Evolutionary conservation across 768 basidiomycete genomes (phyloP).

Genomic region (Pleurotus tuoliensis): DNA sequence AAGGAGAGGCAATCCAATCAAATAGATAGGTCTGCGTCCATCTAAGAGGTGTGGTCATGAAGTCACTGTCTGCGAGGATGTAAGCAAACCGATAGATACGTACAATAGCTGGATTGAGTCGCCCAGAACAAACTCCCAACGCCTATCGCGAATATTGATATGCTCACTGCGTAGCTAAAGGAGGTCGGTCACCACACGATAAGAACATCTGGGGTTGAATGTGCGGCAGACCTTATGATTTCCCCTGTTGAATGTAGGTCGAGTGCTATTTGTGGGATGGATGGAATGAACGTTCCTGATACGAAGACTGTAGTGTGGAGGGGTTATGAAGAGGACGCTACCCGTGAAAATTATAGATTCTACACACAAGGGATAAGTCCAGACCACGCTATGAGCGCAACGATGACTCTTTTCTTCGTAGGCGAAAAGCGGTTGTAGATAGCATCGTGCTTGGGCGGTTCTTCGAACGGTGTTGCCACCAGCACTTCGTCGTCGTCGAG

Average conservation of each 20-base stretch:
- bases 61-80: not conserved
- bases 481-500: not conserved
- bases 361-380: constrained; percentile 63
- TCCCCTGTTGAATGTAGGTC: constrained; percentile 57
- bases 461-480: not conserved
- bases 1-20: constrained; percentile 55
- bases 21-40: constrained; percentile 60
- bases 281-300: constrained; percentile 65
- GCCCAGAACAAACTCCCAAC: constrained; percentile 50
- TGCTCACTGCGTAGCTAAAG: constrained; percentile 33
- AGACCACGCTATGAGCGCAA: constrained; percentile 54
- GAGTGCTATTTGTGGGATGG: constrained; percentile 65
- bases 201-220: too few species aligned
- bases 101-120: constrained; percentile 47
- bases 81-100: constrained; percentile 7
- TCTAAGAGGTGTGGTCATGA: constrained; percentile 32
- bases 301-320: too few species aligned
- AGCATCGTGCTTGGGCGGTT: constrained; percentile 19
- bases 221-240: constrained; percentile 64
- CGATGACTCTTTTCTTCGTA: constrained; percentile 47
- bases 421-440: constrained; percentile 59
- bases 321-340: too few species aligned
- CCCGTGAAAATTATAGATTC: too few species aligned
- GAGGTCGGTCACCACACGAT: too few species aligned
- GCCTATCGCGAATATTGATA: constrained; percentile 43